Evolutionary conservation across 2,329 filamentous ascomycete genomes (phyloP).

Genomic region (Zasmidium angulare): DNA sequence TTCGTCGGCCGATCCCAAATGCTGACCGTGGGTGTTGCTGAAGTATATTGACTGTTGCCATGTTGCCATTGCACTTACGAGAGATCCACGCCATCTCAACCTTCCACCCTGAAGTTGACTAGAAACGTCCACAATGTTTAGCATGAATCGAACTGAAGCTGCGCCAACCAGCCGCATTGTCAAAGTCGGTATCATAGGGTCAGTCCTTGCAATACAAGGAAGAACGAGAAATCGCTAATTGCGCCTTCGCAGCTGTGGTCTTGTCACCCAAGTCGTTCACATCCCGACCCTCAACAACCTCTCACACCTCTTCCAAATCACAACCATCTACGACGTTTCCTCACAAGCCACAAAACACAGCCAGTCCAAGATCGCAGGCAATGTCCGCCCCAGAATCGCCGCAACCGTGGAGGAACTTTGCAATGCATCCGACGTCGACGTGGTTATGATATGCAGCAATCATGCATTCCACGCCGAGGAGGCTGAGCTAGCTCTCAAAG

Average conservation of each 20-base stretch:
- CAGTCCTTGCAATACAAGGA: no score
- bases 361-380: conserved; percentile 30
- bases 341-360: conserved; percentile 39
- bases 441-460: conserved; percentile 53
- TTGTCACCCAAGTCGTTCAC: conserved; percentile 46
- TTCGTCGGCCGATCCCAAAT: no score
- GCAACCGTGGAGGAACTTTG: conserved; percentile 42
- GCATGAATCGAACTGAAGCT: background rate
- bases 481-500: conserved; percentile 51
- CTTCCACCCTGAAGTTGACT: no score
- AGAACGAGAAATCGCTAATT: background rate
- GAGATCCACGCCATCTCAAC: no score
- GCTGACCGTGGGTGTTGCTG: no score
- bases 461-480: conserved; percentile 56
- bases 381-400: conserved; percentile 25
- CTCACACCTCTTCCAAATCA: conserved; percentile 46
- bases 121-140: background rate
- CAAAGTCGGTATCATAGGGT: background rate
- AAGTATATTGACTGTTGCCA: no score
- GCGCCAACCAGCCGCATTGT: background rate
- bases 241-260: background rate
- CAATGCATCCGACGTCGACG: conserved; percentile 44
- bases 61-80: no score
- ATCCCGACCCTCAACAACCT: conserved; percentile 51
- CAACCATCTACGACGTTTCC: conserved; percentile 55